Conservation (phyloP, 2,329 filamentous ascomycete species). For the Colletotrichum magnum region DNA sequence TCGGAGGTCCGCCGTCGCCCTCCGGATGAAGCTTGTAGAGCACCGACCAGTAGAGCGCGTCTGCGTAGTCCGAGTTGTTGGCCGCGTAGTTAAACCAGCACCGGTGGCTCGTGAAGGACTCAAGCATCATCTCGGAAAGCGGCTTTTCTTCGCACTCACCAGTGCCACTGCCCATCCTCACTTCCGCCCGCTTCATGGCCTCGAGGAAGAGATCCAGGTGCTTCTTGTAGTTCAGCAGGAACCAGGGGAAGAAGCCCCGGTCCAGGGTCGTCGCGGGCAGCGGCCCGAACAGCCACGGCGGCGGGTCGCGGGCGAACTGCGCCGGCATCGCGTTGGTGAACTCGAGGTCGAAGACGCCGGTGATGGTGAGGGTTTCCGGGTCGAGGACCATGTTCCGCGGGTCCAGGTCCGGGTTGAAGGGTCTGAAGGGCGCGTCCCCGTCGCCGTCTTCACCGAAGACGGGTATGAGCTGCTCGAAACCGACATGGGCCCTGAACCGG, state of each 20-base stretch:
- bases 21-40: conserved; percentile 42
- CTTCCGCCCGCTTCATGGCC: background rate
- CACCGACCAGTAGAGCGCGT: conserved; percentile 50
- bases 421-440: background rate
- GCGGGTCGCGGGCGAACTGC: background rate
- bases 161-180: no score
- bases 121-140: conserved; percentile 34
- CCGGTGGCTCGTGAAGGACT: conserved; percentile 37
- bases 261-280: background rate
- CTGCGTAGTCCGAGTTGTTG: conserved; percentile 47
- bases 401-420: background rate
- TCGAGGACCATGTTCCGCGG: background rate
- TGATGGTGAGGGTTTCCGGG: background rate
- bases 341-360: background rate
- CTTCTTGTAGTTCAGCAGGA: background rate
- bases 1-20: background rate
- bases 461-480: background rate
- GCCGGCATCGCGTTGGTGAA: background rate
- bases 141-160: background rate
- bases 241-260: background rate
- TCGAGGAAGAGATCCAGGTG: background rate
- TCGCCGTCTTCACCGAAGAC: background rate
- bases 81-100: conserved; percentile 26
- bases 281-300: background rate
- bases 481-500: background rate